Evolutionary conservation across 2,329 filamentous ascomycete genomes (phyloP).

Genomic region (Beauveria bassiana): DNA sequence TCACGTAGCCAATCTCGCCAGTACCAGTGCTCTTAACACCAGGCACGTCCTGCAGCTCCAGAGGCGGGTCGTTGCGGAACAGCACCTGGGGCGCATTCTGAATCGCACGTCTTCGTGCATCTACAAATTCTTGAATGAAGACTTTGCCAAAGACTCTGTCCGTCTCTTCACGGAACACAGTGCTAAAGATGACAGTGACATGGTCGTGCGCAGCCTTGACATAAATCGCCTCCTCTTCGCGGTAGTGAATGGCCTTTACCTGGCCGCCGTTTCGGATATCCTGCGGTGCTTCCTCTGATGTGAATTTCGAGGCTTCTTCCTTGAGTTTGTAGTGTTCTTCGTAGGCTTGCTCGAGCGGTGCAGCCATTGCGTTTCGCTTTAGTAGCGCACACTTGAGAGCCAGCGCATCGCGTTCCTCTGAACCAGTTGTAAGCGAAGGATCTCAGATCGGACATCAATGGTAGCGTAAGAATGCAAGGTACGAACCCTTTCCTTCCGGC

Average conservation of each 20-base stretch:
- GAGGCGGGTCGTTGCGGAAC: conserved; percentile 87
- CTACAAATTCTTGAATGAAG: conserved; percentile 97
- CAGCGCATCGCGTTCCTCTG: conserved; percentile 78
- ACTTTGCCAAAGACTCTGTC: conserved; percentile 97
- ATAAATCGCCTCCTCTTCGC: conserved; percentile 97
- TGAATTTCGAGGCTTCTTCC: conserved; percentile 87
- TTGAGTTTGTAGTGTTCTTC: conserved; percentile 81
- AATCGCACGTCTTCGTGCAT: conserved; percentile 87
- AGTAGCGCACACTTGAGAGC: conserved; percentile 81
- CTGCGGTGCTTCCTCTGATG: conserved; percentile 86
- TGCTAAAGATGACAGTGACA: conserved; percentile 98
- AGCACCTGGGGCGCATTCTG: conserved; percentile 98
- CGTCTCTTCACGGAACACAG: conserved; percentile 94
- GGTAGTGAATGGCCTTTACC: conserved; percentile 95
- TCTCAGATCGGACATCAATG: neutral
- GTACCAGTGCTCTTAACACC: conserved; percentile 70
- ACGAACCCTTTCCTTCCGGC: conserved; percentile 65
- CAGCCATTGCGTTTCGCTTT: conserved; percentile 98
- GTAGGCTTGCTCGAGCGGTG: conserved; percentile 95
- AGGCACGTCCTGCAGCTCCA: conserved; percentile 81
- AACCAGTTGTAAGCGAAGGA: conserved; percentile 12
- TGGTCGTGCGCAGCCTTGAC: conserved; percentile 96
- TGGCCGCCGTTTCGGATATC: conserved; percentile 83
- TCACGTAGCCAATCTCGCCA: conserved; percentile 92
- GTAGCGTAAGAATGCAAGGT: neutral